Conservation (phyloP, 495 filamentous ascomycete species). For the Apodospora peruviana region DNA sequence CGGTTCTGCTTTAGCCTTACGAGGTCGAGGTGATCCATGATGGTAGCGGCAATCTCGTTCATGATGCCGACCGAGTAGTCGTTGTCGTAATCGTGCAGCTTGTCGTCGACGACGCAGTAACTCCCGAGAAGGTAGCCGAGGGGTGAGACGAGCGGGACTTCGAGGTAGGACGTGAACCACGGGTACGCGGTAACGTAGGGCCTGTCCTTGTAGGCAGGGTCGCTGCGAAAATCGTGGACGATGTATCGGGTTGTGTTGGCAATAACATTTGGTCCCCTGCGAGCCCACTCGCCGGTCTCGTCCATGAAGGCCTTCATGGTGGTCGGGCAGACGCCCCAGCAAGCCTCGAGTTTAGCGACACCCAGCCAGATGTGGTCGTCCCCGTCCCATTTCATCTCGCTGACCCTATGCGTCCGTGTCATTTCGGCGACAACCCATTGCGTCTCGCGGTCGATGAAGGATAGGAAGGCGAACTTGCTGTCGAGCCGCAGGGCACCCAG, state of each 20-base stretch:
- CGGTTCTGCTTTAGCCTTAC: constrained; percentile 26
- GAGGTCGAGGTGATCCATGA: constrained; percentile 42
- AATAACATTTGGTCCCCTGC: constrained; percentile 16
- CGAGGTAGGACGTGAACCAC: constrained; percentile 22
- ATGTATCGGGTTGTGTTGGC: constrained; percentile 19
- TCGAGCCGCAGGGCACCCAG: constrained; percentile 34
- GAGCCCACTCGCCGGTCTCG: constrained; percentile 19
- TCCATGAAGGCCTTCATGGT: constrained; percentile 38
- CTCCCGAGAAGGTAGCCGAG: constrained; percentile 24
- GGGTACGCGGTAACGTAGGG: constrained; percentile 19
- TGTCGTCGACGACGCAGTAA: constrained; percentile 31
- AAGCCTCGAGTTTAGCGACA: constrained; percentile 19
- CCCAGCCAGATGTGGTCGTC: constrained; percentile 24
- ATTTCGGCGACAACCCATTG: constrained; percentile 40
- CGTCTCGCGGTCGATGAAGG: constrained; percentile 27
- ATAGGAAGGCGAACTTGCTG: constrained; percentile 32
- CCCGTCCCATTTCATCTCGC: constrained; percentile 2
- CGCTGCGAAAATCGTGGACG: constrained; percentile 29
- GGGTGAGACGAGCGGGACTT: constrained; percentile 28
- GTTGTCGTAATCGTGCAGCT: constrained; percentile 21
- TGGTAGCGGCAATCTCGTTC: constrained; percentile 33
- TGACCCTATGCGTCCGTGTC: constrained; percentile 17
- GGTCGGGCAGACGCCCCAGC: constrained; percentile 24
- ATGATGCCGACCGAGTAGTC: constrained; percentile 28
- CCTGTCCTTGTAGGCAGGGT: constrained; percentile 29